phyloP scores from a whole-genome alignment of 352 stramenopile genomes.

The Globisporangium barbulae region DNA sequence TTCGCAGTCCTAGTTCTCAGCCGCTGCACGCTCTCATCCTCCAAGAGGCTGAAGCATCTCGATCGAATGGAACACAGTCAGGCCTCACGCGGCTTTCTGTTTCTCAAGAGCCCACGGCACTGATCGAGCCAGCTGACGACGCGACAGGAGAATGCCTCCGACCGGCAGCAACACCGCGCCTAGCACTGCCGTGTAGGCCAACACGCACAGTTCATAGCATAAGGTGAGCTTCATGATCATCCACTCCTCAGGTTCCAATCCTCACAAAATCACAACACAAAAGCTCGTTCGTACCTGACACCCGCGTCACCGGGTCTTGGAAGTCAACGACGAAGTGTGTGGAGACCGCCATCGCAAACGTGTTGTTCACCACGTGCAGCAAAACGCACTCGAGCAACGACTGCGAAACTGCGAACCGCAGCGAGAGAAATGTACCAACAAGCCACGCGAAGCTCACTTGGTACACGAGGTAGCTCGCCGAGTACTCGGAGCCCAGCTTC shows the following conservation, averaged over 20 bases:
- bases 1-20: too few relatives aligned
- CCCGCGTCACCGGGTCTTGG: not conserved
- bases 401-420: slow-evolving; percentile 28
- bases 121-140: not conserved
- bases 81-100: not conserved
- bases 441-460: slow-evolving; percentile 41
- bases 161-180: not conserved
- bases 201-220: not conserved
- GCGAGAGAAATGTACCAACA: slow-evolving; percentile 45
- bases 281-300: not conserved
- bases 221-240: not conserved
- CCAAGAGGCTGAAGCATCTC: too few relatives aligned
- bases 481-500: slow-evolving; percentile 17
- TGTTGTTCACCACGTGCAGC: slow-evolving; percentile 61
- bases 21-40: too few relatives aligned
- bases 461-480: slow-evolving; percentile 30
- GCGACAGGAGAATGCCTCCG: slow-evolving; percentile 1
- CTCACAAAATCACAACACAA: not conserved
- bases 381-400: slow-evolving; percentile 54
- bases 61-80: too few relatives aligned
- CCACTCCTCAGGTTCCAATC: not conserved
- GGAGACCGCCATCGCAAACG: slow-evolving; percentile 34
- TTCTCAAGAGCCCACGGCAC: not conserved
- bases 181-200: not conserved
- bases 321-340: slow-evolving; percentile 13